These are phyloP conservation scores for Bolboschoenoplectus hybrid DNA, from an alignment of 202 grass and related monocot genomes.

Conservation along the genomic window DNA sequence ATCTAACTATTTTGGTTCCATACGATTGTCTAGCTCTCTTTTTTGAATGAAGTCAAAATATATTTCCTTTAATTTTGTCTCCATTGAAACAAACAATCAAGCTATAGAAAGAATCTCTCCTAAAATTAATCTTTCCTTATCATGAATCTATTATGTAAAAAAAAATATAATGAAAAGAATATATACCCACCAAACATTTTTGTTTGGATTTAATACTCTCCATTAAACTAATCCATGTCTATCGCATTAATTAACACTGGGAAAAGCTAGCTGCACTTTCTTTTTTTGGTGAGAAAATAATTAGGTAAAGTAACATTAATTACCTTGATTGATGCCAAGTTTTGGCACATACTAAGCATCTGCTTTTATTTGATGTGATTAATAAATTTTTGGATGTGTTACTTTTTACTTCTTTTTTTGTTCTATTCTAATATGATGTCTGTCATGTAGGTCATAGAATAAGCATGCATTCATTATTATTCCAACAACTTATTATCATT, in stretches of 20 bases:
- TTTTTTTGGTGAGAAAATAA: too few relatives aligned
- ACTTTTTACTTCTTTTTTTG: too few relatives aligned
- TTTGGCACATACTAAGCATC: too few relatives aligned
- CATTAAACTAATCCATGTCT: not conserved
- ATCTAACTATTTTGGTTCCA: conserved; percentile 6
- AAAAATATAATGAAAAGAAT: not conserved
- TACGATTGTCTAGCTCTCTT: not conserved
- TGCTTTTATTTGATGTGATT: too few relatives aligned
- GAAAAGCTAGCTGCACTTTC: too few relatives aligned
- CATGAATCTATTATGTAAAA: not conserved
- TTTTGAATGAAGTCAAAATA: not conserved
- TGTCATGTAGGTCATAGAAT: too few relatives aligned
- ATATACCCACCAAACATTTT: not conserved
- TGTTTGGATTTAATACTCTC: not conserved
- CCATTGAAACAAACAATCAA: not conserved
- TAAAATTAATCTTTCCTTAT: not conserved
- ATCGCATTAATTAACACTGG: not conserved
- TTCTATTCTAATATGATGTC: too few relatives aligned
- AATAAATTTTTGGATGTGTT: too few relatives aligned
- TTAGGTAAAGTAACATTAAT: too few relatives aligned
- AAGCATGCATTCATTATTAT: too few relatives aligned
- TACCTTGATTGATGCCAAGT: too few relatives aligned
- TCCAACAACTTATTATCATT: too few relatives aligned
- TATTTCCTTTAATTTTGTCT: not conserved
- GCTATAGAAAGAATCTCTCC: not conserved